Base-by-base conservation (phyloP, 2,329 filamentous ascomycete species). In the Colletotrichum lindemuthianum region DNA sequence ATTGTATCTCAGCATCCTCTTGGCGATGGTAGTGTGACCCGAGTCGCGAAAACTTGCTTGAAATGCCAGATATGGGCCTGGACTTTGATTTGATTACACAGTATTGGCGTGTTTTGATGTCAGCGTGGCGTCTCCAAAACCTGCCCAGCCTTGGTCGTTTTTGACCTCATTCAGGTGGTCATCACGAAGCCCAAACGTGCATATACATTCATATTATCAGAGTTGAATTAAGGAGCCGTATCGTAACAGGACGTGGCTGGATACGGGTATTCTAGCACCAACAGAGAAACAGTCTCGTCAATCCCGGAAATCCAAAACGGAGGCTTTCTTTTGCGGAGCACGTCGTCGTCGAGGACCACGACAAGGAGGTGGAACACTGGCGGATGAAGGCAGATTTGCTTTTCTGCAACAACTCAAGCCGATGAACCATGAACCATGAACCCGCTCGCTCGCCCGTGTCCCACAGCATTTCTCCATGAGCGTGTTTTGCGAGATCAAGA, bases 381-480 rank as follows among this genome's bases (percentile, higher is more conserved):
- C 32, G 50, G 49, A 11, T 48, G 8, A 41, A 37, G 15, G 24
- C 24, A 24, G 15, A 34, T 10, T 59, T 36, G 37, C 39, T 44
- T 64, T 33, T 49, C 40, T 45, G 39, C 50, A 24, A 55, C 39
- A 55, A 40, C 45, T 50, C 50, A 45, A 39, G 34, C 12, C 34
- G 48, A 54, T 33, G 55, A 32, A n/a, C 39, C 60, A 59, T 48
- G 36, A 48, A 33, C 48, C 48, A 44, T 33, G 52, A 56, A 60
- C 59, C 57, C 44, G 37, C 45, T 50, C n/a, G 11, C 11, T 32
- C 45, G 34, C 34, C 45, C n/a, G 32, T 13, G 15, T 15, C 41
- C 15, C 51, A 54, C n/a, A 13, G n/a, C 24, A 24, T 24, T 5
- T 24, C 49, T 52, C 36, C 54, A 40, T 33, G 40, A 51, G 54